phyloP scores from a whole-genome alignment of 2,329 filamentous ascomycete species.

The Nectriaceae sp. region DNA sequence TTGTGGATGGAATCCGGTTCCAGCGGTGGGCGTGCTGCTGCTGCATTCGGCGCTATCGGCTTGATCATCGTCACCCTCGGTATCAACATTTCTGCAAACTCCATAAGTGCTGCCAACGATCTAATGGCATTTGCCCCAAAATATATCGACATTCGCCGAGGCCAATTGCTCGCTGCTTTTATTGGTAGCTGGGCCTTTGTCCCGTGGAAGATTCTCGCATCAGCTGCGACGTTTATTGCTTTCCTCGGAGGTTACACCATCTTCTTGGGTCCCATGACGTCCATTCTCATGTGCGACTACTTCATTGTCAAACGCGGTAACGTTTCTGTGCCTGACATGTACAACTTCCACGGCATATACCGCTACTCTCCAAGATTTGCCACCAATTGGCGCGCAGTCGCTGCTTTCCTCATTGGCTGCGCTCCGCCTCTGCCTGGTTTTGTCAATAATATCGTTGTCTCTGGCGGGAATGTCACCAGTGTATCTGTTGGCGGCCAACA shows the following conservation, averaged over 20 bases:
- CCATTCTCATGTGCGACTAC: constrained; percentile 37
- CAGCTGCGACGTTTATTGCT: constrained; percentile 17
- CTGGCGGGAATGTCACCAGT: neutral
- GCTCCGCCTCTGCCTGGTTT: constrained; percentile 37
- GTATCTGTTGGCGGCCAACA: neutral
- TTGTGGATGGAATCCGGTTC: neutral
- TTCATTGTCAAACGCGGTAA: constrained; percentile 7
- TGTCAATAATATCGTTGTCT: neutral
- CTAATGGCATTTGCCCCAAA: constrained; percentile 12
- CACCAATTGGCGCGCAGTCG: constrained; percentile 32
- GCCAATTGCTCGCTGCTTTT: constrained; percentile 7
- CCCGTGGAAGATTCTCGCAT: constrained; percentile 10
- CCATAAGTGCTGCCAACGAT: constrained; percentile 14
- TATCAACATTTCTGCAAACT: constrained; percentile 16
- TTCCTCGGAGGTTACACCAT: constrained; percentile 27
- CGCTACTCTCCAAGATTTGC: constrained; percentile 26
- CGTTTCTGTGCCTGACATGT: constrained; percentile 31
- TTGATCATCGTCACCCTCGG: constrained; percentile 5
- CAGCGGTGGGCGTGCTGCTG: neutral
- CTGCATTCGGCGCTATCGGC: neutral
- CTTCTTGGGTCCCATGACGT: constrained; percentile 27
- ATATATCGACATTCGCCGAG: constrained; percentile 14
- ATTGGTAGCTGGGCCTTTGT: constrained; percentile 12
- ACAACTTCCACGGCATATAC: constrained; percentile 41
- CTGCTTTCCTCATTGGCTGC: constrained; percentile 33